phyloP scores from a whole-genome alignment of 2,329 filamentous ascomycete genomes.

The Ambrosiella xylebori region DNA sequence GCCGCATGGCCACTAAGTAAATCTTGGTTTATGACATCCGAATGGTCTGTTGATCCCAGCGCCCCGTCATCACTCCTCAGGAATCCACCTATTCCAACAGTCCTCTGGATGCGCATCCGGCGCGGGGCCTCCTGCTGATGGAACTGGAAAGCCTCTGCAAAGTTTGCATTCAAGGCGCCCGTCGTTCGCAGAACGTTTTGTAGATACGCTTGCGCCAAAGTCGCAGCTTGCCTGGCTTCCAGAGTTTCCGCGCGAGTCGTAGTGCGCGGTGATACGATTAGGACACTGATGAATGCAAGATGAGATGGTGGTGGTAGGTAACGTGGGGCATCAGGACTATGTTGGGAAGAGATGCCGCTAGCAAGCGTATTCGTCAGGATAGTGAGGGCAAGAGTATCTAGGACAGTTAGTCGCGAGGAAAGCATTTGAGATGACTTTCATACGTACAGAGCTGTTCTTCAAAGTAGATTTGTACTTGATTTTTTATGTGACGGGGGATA shows the following conservation, averaged over 20 bases:
- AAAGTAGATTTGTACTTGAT: constrained; percentile 12
- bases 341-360: constrained; percentile 27
- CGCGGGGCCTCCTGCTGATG: constrained; percentile 19
- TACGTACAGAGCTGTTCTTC: constrained; percentile 17
- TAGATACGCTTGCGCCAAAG: constrained; percentile 53
- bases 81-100: neutral
- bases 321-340: constrained; percentile 4
- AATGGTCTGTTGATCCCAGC: constrained; percentile 24
- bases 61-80: constrained; percentile 23
- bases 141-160: constrained; percentile 60
- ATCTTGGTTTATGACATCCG: constrained; percentile 29
- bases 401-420: neutral
- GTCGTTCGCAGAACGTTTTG: constrained; percentile 46
- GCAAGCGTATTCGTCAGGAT: constrained; percentile 48
- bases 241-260: constrained; percentile 53
- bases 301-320: constrained; percentile 54
- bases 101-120: constrained; percentile 15
- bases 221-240: constrained; percentile 45
- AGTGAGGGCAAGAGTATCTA: constrained; percentile 40
- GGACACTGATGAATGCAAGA: constrained; percentile 58
- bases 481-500: constrained; percentile 7
- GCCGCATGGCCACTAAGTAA: constrained; percentile 42
- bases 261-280: constrained; percentile 64
- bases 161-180: constrained; percentile 51
- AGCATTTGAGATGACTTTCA: neutral